Conservation (phyloP, 163 green algal species). For the Scenedesmus sp. region DNA sequence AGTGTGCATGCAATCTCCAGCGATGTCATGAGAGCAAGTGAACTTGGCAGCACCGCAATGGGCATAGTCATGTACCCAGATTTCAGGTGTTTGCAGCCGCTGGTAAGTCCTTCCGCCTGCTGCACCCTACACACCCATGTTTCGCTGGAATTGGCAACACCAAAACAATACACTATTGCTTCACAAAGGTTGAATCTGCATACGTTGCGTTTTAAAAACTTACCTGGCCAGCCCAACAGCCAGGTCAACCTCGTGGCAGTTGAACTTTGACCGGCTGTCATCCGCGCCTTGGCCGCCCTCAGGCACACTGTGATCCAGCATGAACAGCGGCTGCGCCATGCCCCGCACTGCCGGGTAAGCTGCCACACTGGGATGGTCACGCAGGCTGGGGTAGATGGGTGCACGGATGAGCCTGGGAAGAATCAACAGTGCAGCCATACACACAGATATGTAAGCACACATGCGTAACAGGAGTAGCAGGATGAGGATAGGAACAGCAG, state of each 20-base stretch:
- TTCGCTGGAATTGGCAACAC: neutral
- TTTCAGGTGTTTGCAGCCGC: neutral
- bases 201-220: neutral
- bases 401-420: constrained; percentile 70
- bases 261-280: constrained; percentile 69
- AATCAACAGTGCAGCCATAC: neutral
- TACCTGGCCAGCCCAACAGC: constrained; percentile 63
- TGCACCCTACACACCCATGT: neutral
- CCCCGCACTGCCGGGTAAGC: constrained; percentile 70
- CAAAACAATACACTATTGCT: neutral
- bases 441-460: neutral
- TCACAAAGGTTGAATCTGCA: neutral
- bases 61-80: neutral
- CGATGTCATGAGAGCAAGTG: neutral
- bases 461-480: neutral
- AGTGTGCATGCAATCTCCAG: neutral
- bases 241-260: constrained; percentile 68
- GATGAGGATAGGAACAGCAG: too few relatives aligned
- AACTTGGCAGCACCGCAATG: neutral
- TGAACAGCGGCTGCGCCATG: constrained; percentile 74
- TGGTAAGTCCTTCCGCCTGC: neutral
- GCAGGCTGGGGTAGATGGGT: constrained; percentile 80
- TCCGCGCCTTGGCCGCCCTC: constrained; percentile 62
- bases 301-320: constrained; percentile 70
- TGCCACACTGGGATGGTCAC: constrained; percentile 69